A percentile compares a stretch with the other conserved stretches of the same genome.
Conservation (phyloP, 2,329 filamentous ascomycete species). For the Didymosphaeria variabile region DNA sequence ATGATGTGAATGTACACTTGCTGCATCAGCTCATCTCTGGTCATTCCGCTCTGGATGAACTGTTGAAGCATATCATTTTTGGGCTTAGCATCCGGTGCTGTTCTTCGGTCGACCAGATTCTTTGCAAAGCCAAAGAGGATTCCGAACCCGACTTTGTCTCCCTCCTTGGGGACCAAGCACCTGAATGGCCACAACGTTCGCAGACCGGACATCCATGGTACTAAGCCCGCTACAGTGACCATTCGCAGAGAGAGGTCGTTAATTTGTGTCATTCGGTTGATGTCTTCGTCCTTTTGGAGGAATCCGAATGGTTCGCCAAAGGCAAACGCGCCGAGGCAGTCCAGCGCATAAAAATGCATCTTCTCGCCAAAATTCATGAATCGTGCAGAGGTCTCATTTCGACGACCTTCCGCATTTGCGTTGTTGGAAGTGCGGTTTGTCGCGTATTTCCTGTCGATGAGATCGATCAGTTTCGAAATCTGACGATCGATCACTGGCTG, state of each 20-base stretch:
- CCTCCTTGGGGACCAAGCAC: not conserved
- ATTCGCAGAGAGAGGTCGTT: conserved; percentile 7
- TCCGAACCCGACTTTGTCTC: conserved; percentile 10
- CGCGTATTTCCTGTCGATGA: conserved; percentile 9
- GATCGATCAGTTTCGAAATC: conserved; percentile 6
- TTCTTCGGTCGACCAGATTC: conserved; percentile 3
- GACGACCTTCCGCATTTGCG: not conserved
- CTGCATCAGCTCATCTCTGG: conserved; percentile 1
- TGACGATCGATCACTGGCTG: conserved; percentile 1
- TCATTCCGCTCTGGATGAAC: conserved; percentile 7
- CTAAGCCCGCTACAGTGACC: conserved; percentile 6
- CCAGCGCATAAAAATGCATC: conserved; percentile 8
- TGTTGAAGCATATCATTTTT: conserved; percentile 9
- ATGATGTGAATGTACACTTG: conserved; percentile 9
- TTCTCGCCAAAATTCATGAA: conserved; percentile 11
- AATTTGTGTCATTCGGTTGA: conserved; percentile 6
- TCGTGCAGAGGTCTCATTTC: conserved; percentile 7
- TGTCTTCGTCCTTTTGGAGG: conserved; percentile 2
- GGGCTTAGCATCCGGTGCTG: conserved; percentile 1
- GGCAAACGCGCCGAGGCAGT: conserved; percentile 5
- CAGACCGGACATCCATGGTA: not conserved
- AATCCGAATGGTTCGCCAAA: conserved; percentile 7
- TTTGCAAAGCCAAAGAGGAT: conserved; percentile 8
- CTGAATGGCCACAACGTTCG: conserved; percentile 6
- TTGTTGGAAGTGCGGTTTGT: conserved; percentile 7